Base-by-base conservation (phyloP, 345 rosid genomes). In the Corchorus olitorius region DNA sequence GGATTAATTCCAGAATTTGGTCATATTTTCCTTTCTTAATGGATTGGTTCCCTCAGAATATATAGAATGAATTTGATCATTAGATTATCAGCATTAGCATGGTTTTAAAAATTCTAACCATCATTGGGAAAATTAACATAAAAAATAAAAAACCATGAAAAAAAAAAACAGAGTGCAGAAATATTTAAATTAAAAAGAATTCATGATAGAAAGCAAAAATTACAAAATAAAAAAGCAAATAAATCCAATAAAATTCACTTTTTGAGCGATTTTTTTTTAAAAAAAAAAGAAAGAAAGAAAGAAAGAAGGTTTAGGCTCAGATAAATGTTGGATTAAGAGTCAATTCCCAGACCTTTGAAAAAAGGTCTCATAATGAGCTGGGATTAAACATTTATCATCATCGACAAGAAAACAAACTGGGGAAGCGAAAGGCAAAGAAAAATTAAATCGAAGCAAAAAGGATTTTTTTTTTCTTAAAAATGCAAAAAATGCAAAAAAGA, bases 291-390 rank as follows among this genome's bases (percentile, higher is more conserved):
- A 41, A 17, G 9, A 39, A 39, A 39, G 7, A 65, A 11, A 65
- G 8, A 41, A 41, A 3, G 7, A 37, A 15, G 27, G 12, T 39
- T 39, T 16, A 20, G 58, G 54, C 58, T 50, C 73, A 48, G 56
- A 48, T 46, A 49, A 69, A 14, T 19, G 58, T 69, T 69, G 58
- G 54, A 69, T 20, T 20, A 50, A 8, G 20, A 16, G 17, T 43
- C 43, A 69, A 69, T 46, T 46, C 58, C 73, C 54, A 12, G 58
- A 69, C 54, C 58, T 33, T 49, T 20, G 14, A 10, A 39, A 27
- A 16, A 64, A 33, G 69, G 69, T 65, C 69, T 65, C 69, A 65
- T 65, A 65, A 60, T 60, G 69, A 65, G 69, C 50, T 65, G 69
- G 69, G 69, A 65, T 65, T 2, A n/a, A 43, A 65, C 14, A 65